phyloP scores from a whole-genome alignment of 352 stramenopile genomes.

The Pythium utonaiense region DNA sequence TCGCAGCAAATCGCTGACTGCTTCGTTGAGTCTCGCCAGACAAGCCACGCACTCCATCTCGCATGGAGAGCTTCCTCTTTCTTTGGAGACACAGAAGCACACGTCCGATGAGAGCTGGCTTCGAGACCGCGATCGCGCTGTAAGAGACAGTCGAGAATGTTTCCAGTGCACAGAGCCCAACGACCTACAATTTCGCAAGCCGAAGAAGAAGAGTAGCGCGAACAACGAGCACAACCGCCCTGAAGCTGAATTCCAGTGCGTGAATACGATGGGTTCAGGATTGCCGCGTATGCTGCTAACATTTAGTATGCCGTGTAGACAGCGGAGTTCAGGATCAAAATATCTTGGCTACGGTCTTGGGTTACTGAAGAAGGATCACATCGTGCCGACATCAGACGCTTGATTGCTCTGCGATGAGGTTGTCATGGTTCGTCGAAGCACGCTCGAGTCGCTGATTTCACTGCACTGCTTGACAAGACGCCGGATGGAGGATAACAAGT shows the following conservation, averaged over 20 bases:
- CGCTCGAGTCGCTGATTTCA: conserved; percentile 13
- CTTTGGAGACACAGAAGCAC: neutral
- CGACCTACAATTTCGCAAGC: neutral
- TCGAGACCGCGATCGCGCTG: neutral
- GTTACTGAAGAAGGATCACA: conserved; percentile 74
- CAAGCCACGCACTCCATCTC: conserved; percentile 20
- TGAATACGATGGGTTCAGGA: neutral
- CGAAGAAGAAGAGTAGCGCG: neutral
- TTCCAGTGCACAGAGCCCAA: conserved; percentile 39
- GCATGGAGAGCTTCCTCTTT: conserved; percentile 18
- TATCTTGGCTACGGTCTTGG: conserved; percentile 74
- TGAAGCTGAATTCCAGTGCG: conserved; percentile 17
- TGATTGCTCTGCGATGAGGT: neutral
- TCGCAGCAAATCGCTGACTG: conserved; percentile 44
- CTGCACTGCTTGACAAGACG: conserved; percentile 44
- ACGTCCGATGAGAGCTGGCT: too few relatives aligned
- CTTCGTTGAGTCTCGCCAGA: conserved; percentile 31
- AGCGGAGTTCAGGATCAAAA: conserved; percentile 51
- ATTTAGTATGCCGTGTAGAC: conserved; percentile 19
- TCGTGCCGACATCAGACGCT: conserved; percentile 36
- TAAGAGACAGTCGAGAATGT: conserved; percentile 47
- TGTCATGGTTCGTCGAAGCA: too few relatives aligned
- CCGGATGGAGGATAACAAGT: conserved; percentile 49
- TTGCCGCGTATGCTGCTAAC: neutral
- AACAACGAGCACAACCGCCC: conserved; percentile 12